These are phyloP conservation scores for Chrysopogon serrulatus DNA, from an alignment of 176 grass and related monocot species.

Conservation along the genomic window DNA sequence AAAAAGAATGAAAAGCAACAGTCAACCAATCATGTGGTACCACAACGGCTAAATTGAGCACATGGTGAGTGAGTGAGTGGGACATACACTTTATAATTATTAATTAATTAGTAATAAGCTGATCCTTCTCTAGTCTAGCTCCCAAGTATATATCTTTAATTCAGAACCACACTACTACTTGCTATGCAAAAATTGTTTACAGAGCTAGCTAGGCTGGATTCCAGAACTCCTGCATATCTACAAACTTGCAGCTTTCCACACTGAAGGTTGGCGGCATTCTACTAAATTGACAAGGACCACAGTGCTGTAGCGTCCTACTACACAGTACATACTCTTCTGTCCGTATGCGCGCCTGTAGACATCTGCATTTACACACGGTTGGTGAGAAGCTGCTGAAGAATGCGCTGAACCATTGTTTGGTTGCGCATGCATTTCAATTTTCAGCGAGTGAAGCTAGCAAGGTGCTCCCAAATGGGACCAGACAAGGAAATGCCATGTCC, in stretches of 20 bases:
- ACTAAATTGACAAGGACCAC: neutral
- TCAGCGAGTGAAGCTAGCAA: constrained; percentile 1
- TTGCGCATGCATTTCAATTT: neutral
- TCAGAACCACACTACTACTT: neutral
- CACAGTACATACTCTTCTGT: neutral
- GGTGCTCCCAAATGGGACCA: constrained; percentile 13
- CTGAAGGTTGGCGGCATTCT: neutral
- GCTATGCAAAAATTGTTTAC: neutral
- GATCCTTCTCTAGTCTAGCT: too few relatives aligned
- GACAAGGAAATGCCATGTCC: neutral
- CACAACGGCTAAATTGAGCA: neutral
- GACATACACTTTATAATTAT: neutral
- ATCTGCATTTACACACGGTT: constrained; percentile 38
- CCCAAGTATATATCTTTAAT: too few relatives aligned
- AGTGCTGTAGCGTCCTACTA: neutral
- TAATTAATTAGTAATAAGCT: neutral
- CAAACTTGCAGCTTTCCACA: neutral
- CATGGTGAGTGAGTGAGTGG: neutral
- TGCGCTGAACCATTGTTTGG: too few relatives aligned
- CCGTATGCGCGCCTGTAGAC: constrained; percentile 37
- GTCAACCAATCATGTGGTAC: neutral
- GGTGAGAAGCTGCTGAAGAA: constrained; percentile 41
- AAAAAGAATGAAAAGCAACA: neutral
- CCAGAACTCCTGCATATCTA: neutral
- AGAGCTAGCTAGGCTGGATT: neutral